Evolutionary conservation across 805 yeast species (phyloP), one percentile per base, ranked within the genome.

Genomic region (Ogataea paradorogensis): DNA sequence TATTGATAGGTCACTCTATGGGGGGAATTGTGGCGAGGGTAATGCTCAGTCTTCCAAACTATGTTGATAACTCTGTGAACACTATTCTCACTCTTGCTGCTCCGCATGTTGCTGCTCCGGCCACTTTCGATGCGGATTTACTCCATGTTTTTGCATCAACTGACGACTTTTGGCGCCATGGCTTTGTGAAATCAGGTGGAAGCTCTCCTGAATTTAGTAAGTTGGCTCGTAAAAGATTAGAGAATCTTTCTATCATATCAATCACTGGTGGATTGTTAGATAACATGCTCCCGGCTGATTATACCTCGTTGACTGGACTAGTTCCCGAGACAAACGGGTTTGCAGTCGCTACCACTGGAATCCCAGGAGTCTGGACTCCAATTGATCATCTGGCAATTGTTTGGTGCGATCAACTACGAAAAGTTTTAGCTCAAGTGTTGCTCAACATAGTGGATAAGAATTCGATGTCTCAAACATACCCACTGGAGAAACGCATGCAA

Each of bases 21-120:
- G 99, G 99, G 29, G 99, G 99, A 3, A 76, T 91, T 13, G 98
- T 93, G 1, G 84, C 96, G 3, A 71, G 98, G 43, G 81, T 87
- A 0, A 78, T 90, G 78, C 71, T 87, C 6, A 80, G 95, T 0
- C 63, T 91, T 38, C 84, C 88, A 1, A 90, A 88, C 55, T 90
- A 87, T 57, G 53, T 69, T 1, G 74, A 74, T 4, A 76, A 73
- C 15, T 83, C 96, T 1, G 79, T 93, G 15, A 89, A 86, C 55
- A 82, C 96, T 0, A 82, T 91, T 11, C 49, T 90, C 15, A 90
- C 98, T 0, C 65, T 91, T 26, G 83, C 96, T 0, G 78, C 97
- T 0, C 99, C 99, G 0, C 98, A 93, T 58, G 77, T 90, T 1
- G 85, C 87, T 1, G 83, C 97, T 0, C 97, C 99, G 0, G 80